Conservation (phyloP, 2,329 filamentous ascomycete species). For the Zymoseptoria tritici region DNA sequence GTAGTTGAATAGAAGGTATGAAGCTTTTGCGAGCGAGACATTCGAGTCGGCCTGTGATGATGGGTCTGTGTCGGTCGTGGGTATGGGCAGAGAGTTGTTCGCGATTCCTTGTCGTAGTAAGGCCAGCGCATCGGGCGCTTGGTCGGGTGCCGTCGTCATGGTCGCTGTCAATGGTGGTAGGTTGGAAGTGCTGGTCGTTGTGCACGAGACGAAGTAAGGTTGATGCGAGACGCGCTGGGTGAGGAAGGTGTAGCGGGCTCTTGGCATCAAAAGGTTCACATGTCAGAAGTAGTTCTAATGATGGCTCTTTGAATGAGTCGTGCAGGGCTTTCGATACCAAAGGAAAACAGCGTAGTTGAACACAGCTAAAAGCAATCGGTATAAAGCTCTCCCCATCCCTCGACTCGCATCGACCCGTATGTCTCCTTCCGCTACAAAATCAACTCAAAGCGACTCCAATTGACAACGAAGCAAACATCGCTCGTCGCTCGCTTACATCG, state of each 20-base stretch:
- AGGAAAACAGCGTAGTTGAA: neutral
- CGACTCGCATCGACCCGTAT: neutral
- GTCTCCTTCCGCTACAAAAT: neutral
- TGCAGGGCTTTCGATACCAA: neutral
- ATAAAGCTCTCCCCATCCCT: neutral
- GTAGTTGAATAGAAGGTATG: slow-evolving; percentile 46
- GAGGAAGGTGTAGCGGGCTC: neutral
- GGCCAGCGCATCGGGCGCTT: slow-evolving; percentile 58
- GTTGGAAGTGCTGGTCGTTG: neutral
- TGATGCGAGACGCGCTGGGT: neutral
- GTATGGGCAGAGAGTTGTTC: slow-evolving; percentile 59
- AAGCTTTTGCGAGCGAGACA: slow-evolving; percentile 63
- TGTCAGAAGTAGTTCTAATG: neutral
- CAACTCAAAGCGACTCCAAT: neutral
- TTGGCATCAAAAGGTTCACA: neutral
- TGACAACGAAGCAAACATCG: neutral
- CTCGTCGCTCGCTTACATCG: neutral
- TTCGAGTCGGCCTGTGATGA: slow-evolving; percentile 53
- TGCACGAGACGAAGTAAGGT: neutral
- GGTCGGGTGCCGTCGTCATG: slow-evolving; percentile 44
- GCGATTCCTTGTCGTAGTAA: slow-evolving; percentile 79
- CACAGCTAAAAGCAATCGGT: neutral
- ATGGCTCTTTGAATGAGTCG: neutral
- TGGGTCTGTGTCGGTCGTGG: slow-evolving; percentile 63
- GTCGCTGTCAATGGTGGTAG: neutral